Conservation (phyloP, 306 rosid species). For the Argentina anserina region DNA sequence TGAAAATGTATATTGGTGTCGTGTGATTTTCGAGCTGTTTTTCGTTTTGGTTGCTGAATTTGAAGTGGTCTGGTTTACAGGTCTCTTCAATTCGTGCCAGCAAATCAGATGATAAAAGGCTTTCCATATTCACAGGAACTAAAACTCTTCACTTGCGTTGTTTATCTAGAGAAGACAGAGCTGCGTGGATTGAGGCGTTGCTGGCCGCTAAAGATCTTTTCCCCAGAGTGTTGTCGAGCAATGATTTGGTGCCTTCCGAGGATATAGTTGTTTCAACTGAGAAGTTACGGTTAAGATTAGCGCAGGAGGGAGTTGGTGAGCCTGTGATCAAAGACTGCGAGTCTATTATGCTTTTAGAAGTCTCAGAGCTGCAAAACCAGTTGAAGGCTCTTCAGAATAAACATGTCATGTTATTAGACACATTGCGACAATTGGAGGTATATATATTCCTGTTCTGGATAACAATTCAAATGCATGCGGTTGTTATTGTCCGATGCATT, state of each 20-base stretch:
- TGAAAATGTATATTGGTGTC: background rate
- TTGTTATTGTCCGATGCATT: background rate
- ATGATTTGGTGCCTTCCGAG: slow-evolving; percentile 68
- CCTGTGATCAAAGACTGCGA: slow-evolving; percentile 72
- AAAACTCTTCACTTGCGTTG: slow-evolving; percentile 91
- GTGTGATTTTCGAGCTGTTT: background rate
- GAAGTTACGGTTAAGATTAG: slow-evolving; percentile 68
- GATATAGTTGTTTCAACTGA: slow-evolving; percentile 87
- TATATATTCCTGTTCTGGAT: slow-evolving; percentile 14
- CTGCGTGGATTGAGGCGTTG: slow-evolving; percentile 85
- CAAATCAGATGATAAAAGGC: slow-evolving; percentile 95
- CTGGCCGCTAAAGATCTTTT: slow-evolving; percentile 87
- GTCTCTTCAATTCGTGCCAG: slow-evolving; percentile 95
- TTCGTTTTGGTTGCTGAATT: slow-evolving; percentile 24
- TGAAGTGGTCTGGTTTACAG: slow-evolving; percentile 46
- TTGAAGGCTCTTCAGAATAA: slow-evolving; percentile 77
- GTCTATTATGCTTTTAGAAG: slow-evolving; percentile 81
- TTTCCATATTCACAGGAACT: slow-evolving; percentile 90
- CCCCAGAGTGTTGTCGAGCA: slow-evolving; percentile 69
- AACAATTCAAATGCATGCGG: background rate
- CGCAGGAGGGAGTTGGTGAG: slow-evolving; percentile 79
- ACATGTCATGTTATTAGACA: slow-evolving; percentile 72
- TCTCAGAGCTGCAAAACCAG: slow-evolving; percentile 72
- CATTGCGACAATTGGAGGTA: slow-evolving; percentile 92
- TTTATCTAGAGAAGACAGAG: slow-evolving; percentile 76